Percentiles rank a stretch among this genome's conserved stretches.
Conservation (phyloP, 2,329 filamentous ascomycete genomes). For the Penicillium sp. region DNA sequence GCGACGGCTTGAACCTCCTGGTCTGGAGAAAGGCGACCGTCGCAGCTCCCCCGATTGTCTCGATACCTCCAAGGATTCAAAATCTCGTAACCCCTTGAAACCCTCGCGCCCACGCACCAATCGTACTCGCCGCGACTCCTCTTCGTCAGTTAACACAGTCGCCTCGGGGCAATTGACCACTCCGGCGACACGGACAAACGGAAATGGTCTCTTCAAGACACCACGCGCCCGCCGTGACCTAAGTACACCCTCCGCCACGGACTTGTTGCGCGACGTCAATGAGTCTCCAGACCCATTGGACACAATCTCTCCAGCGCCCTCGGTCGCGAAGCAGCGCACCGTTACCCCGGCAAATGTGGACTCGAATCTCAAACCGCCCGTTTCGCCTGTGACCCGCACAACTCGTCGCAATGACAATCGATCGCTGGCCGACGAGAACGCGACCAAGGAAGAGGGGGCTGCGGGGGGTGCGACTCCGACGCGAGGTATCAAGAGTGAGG, state of each 20-base stretch:
- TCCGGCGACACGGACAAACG: slow-evolving; percentile 10
- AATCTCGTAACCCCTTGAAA: slow-evolving; percentile 9
- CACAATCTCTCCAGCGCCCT: slow-evolving; percentile 20
- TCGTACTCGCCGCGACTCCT: slow-evolving; percentile 16
- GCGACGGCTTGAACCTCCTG: slow-evolving; percentile 28
- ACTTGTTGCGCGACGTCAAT: slow-evolving; percentile 9
- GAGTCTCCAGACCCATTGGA: slow-evolving; percentile 30
- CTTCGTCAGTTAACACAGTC: slow-evolving; percentile 16
- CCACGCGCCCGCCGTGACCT: slow-evolving; percentile 11
- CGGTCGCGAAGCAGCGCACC: slow-evolving; percentile 7
- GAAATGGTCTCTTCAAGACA: slow-evolving; percentile 12
- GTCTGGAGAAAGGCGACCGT: slow-evolving; percentile 22
- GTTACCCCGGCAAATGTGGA: slow-evolving; percentile 4
- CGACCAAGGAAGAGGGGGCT: background rate
- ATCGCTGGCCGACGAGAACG: background rate
- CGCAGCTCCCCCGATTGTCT: slow-evolving; percentile 36
- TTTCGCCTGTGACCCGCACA: slow-evolving; percentile 17
- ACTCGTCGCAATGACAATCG: slow-evolving; percentile 12
- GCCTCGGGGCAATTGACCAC: slow-evolving; percentile 16
- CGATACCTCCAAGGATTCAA: slow-evolving; percentile 21
- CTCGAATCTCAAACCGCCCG: slow-evolving; percentile 7
- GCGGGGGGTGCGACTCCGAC: background rate
- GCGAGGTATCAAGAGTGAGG: slow-evolving; percentile 7
- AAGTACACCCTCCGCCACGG: slow-evolving; percentile 10
- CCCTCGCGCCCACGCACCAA: slow-evolving; percentile 16